Percentiles rank a stretch among this genome's conserved stretches.
Evolutionary conservation across 768 basidiomycete species (phyloP).

Genomic region (Pleurotus tuoliensis): DNA sequence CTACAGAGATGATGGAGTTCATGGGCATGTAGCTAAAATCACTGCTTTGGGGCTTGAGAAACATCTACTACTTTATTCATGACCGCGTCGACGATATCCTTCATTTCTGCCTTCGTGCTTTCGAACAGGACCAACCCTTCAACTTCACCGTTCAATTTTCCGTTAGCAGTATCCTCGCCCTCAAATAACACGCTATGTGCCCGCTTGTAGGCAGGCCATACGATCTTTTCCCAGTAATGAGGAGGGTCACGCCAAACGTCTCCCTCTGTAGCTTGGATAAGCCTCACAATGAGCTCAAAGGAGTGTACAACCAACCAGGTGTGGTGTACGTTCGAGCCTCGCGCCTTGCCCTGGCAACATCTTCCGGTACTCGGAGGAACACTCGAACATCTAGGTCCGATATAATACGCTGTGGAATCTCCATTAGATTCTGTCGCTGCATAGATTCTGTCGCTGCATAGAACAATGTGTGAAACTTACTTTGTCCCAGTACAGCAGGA

Average conservation of each 20-base stretch:
- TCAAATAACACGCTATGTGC: background rate
- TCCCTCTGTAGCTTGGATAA: background rate
- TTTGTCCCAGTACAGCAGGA: conserved; percentile 3
- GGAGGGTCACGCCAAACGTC: background rate
- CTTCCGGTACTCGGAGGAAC: background rate
- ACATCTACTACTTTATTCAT: background rate
- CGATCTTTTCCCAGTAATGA: conserved; percentile 3
- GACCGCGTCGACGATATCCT: background rate
- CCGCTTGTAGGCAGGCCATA: background rate
- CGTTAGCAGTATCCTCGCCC: background rate
- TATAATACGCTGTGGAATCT: background rate
- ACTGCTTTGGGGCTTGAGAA: too few species aligned
- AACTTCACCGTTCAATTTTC: background rate
- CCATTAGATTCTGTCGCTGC: too few species aligned
- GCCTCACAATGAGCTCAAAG: too few species aligned
- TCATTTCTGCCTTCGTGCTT: background rate
- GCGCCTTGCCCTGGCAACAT: background rate
- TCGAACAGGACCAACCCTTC: background rate
- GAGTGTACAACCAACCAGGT: background rate
- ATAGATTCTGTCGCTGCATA: too few species aligned
- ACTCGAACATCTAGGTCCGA: background rate
- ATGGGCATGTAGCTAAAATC: too few species aligned
- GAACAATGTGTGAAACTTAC: too few species aligned
- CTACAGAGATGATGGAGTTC: too few species aligned
- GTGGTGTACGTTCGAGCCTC: background rate